Percentiles rank a stretch among this genome's conserved stretches.
phyloP scores from a whole-genome alignment of 495 filamentous ascomycete genomes.

The Physcia stellaris region DNA sequence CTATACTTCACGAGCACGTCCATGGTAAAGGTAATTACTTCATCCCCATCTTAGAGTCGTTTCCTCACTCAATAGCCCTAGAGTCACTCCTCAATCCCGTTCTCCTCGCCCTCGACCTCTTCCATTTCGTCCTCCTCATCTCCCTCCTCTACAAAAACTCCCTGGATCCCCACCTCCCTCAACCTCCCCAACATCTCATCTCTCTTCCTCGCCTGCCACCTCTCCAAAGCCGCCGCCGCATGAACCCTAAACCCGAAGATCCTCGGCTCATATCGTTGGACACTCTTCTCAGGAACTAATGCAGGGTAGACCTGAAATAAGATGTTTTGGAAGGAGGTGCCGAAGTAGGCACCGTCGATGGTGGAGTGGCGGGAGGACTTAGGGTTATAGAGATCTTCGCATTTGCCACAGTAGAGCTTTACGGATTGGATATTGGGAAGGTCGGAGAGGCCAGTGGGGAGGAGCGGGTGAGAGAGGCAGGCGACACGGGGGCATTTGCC shows the following conservation, averaged over 20 bases:
- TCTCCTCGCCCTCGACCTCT: conserved; percentile 23
- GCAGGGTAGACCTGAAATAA: conserved; percentile 96
- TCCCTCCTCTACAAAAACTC: conserved; percentile 38
- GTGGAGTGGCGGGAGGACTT: conserved; percentile 91
- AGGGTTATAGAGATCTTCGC: conserved; percentile 97
- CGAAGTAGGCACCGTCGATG: conserved; percentile 97
- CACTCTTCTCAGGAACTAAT: conserved; percentile 70
- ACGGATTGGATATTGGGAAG: conserved; percentile 71
- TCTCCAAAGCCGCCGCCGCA: conserved; percentile 69
- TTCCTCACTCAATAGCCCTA: too few relatives aligned
- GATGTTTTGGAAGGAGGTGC: conserved; percentile 96
- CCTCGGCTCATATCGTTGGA: conserved; percentile 71
- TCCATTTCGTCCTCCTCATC: conserved; percentile 37
- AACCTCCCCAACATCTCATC: conserved; percentile 65
- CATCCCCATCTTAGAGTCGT: too few relatives aligned
- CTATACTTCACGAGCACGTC: too few relatives aligned
- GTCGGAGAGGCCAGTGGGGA: conserved; percentile 89
- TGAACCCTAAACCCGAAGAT: conserved; percentile 95
- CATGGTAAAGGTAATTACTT: too few relatives aligned
- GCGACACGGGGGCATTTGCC: conserved; percentile 95
- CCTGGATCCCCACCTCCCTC: conserved; percentile 35
- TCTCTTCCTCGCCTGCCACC: conserved; percentile 77
- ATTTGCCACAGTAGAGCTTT: conserved; percentile 91
- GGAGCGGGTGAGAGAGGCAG: conserved; percentile 79
- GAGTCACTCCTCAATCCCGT: conserved; percentile 5